Conservation (phyloP, 208 protist species). For the Porcisia deanei region DNA sequence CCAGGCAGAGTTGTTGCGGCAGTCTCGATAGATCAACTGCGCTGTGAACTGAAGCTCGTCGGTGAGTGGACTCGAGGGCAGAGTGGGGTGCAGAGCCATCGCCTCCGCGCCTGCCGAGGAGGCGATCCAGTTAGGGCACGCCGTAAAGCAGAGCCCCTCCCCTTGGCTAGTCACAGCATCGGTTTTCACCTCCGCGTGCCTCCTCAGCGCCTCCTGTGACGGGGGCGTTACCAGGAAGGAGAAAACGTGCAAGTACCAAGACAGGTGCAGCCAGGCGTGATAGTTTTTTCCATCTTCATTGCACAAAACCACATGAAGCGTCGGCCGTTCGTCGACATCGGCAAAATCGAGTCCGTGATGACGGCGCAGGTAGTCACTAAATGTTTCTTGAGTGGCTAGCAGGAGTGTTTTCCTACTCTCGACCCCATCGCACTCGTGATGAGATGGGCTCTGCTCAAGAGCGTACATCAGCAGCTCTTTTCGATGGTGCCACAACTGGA, state of each 20-base stretch:
- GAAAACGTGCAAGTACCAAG: constrained; percentile 69
- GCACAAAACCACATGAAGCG: constrained; percentile 40
- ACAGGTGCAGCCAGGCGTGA: constrained; percentile 80
- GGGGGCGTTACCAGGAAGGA: constrained; percentile 60
- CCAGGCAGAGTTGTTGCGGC: constrained; percentile 86
- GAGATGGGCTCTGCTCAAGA: constrained; percentile 27
- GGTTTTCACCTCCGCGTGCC: not conserved
- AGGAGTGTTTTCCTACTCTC: not conserved
- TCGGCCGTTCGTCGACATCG: constrained; percentile 67
- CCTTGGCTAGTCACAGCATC: not conserved
- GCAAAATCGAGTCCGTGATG: constrained; percentile 42
- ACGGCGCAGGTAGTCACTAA: constrained; percentile 34
- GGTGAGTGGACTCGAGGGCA: constrained; percentile 46
- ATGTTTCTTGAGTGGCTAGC: constrained; percentile 7
- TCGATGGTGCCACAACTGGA: constrained; percentile 88
- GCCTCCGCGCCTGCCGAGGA: constrained; percentile 4
- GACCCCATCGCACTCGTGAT: not conserved
- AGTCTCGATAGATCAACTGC: constrained; percentile 50
- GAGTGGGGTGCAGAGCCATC: constrained; percentile 1
- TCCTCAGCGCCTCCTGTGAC: constrained; percentile 6
- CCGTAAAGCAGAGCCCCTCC: constrained; percentile 2
- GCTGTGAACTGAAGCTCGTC: constrained; percentile 63
- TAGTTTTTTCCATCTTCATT: constrained; percentile 78
- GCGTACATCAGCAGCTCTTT: constrained; percentile 53
- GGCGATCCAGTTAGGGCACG: constrained; percentile 20